Conservation (phyloP, 768 basidiomycete genomes). For the Psilocybe subaeruginosa region DNA sequence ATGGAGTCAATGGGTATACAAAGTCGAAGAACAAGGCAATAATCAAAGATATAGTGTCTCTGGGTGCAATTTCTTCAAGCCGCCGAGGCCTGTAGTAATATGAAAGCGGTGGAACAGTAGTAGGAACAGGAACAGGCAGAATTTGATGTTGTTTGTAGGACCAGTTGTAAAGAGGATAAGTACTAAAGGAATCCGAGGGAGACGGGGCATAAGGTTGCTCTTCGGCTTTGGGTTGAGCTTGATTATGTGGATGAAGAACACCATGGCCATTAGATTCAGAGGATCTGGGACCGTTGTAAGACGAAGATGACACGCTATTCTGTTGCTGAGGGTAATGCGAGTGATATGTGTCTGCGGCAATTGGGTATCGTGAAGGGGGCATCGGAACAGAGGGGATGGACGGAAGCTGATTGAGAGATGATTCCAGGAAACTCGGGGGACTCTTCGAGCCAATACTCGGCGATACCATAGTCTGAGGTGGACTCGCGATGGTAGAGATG, state of each 20-base stretch:
- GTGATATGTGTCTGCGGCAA: slow-evolving; percentile 70
- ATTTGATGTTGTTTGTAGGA: slow-evolving; percentile 67
- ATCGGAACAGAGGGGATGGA: slow-evolving; percentile 47
- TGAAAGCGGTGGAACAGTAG: slow-evolving; percentile 64
- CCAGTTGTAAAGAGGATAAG: slow-evolving; percentile 73
- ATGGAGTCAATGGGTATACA: slow-evolving; percentile 89
- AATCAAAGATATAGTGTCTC: slow-evolving; percentile 80
- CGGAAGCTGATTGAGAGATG: slow-evolving; percentile 42
- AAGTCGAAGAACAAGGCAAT: slow-evolving; percentile 93
- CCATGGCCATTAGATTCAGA: slow-evolving; percentile 39
- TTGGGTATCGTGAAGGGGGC: slow-evolving; percentile 72
- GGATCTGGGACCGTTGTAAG: slow-evolving; percentile 41
- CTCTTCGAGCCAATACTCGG: slow-evolving; percentile 46
- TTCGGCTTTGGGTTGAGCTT: slow-evolving; percentile 42
- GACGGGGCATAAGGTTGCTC: slow-evolving; percentile 43
- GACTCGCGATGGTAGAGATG: slow-evolving; percentile 50
- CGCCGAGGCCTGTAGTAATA: slow-evolving; percentile 76
- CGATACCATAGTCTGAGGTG: slow-evolving; percentile 49
- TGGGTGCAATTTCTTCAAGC: slow-evolving; percentile 81
- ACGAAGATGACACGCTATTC: slow-evolving; percentile 35
- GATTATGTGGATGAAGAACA: slow-evolving; percentile 32
- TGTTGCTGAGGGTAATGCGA: slow-evolving; percentile 52
- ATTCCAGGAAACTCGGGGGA: slow-evolving; percentile 56
- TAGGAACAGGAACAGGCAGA: slow-evolving; percentile 42
- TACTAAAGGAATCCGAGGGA: slow-evolving; percentile 57